Evolutionary conservation across 1,284 basidiomycete genomes (phyloP).

Genomic region (Ustilago esculenta): DNA sequence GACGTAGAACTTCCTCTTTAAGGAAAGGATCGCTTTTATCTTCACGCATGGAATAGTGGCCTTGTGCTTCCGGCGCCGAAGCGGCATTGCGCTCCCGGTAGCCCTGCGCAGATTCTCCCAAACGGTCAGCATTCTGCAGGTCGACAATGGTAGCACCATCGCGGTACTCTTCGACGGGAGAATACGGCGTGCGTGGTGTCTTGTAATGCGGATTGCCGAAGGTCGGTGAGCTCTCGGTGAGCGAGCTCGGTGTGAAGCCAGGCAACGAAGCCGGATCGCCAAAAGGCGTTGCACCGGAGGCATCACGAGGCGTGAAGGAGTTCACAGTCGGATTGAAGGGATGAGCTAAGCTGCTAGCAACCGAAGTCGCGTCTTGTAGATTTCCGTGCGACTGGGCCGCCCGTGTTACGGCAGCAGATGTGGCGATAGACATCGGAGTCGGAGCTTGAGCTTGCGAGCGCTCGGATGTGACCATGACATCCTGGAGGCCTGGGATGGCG

Average conservation of each 20-base stretch:
- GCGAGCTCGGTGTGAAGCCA: constrained; percentile 58
- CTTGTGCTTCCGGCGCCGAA: background rate
- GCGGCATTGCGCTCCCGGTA: constrained; percentile 11
- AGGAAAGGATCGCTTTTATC: background rate
- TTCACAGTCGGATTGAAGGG: constrained; percentile 15
- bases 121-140: constrained; percentile 6
- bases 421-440: background rate
- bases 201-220: constrained; percentile 48
- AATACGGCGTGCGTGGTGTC: constrained; percentile 58
- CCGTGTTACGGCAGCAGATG: background rate
- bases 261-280: constrained; percentile 59
- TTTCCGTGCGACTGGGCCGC: background rate
- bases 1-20: constrained; percentile 14
- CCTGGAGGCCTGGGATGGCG: constrained; percentile 33
- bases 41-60: background rate
- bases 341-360: constrained; percentile 3
- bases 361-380: background rate
- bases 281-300: constrained; percentile 21
- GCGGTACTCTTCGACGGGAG: constrained; percentile 52
- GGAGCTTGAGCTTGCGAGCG: constrained; percentile 7
- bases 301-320: constrained; percentile 36
- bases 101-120: constrained; percentile 7
- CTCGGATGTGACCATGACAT: constrained; percentile 20
- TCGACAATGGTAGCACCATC: constrained; percentile 42
- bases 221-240: constrained; percentile 58